Evolutionary conservation across 805 yeast species (phyloP).

Genomic region (Cyberlindnera petersonii): DNA sequence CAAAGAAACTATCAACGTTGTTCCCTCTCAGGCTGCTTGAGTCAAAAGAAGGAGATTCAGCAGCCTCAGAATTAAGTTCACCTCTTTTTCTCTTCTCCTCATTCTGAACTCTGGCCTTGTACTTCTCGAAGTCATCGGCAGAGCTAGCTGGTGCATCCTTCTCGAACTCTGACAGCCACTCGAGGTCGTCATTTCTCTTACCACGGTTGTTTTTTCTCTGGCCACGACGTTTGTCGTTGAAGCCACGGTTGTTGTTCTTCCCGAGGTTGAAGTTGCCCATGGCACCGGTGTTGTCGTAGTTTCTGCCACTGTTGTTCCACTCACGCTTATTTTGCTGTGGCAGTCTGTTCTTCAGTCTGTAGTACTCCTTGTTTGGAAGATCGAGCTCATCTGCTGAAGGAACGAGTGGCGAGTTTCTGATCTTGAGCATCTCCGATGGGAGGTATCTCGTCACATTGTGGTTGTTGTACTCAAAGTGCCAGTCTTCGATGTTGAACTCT

Average conservation of each 20-base stretch:
- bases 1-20: slow-evolving; percentile 26
- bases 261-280: slow-evolving; percentile 30
- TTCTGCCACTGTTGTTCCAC: slow-evolving; percentile 13
- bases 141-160: slow-evolving; percentile 20
- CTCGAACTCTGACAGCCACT: slow-evolving; percentile 21
- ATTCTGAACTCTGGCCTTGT: slow-evolving; percentile 36
- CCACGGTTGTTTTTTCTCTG: slow-evolving; percentile 14
- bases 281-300: slow-evolving; percentile 24
- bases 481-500: slow-evolving; percentile 21
- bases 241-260: slow-evolving; percentile 7
- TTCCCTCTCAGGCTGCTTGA: slow-evolving; percentile 8
- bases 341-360: slow-evolving; percentile 18
- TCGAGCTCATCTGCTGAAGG: slow-evolving; percentile 14
- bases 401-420: slow-evolving; percentile 17
- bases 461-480: slow-evolving; percentile 17
- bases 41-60: background rate
- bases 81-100: slow-evolving; percentile 34
- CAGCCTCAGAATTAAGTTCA: slow-evolving; percentile 13
- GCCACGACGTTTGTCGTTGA: slow-evolving; percentile 12
- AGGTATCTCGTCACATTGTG: slow-evolving; percentile 16
- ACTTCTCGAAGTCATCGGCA: slow-evolving; percentile 38
- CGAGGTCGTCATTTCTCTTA: slow-evolving; percentile 17
- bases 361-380: slow-evolving; percentile 24
- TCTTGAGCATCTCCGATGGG: slow-evolving; percentile 21
- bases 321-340: slow-evolving; percentile 16